A percentile compares a stretch with the other conserved stretches of the same genome.
phyloP scores from a whole-genome alignment of 2,329 filamentous ascomycete species.

The Sclerotinia borealis region DNA sequence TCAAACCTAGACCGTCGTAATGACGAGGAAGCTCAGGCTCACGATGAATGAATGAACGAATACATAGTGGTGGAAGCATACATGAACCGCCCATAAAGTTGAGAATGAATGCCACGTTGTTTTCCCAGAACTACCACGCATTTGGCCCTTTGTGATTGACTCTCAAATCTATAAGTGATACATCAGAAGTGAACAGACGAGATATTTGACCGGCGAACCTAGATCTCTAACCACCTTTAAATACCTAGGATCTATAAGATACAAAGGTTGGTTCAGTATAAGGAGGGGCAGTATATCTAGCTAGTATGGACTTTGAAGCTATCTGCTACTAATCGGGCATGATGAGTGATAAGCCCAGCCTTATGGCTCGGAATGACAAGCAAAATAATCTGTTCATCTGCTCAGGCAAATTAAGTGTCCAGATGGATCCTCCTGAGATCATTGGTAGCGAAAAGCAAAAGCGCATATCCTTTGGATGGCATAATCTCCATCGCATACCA shows the following conservation, averaged over 20 bases:
- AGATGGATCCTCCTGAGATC: neutral
- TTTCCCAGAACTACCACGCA: neutral
- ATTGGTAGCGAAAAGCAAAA: too few species aligned
- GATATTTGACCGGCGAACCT: neutral
- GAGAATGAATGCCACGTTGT: neutral
- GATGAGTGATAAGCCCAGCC: neutral
- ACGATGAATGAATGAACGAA: slow-evolving; percentile 4
- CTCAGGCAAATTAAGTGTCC: too few species aligned
- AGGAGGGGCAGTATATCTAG: neutral
- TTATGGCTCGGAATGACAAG: neutral
- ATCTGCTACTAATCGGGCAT: neutral
- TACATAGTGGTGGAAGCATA: neutral
- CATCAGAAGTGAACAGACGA: neutral
- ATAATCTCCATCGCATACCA: neutral
- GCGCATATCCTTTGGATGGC: neutral
- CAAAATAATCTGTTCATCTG: too few species aligned
- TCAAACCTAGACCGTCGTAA: slow-evolving; percentile 15
- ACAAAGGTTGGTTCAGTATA: neutral
- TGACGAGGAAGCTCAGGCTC: slow-evolving; percentile 17
- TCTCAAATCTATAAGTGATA: neutral
- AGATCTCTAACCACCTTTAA: neutral
- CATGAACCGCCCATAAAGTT: neutral
- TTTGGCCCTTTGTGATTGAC: neutral
- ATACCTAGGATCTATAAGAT: neutral
- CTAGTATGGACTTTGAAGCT: neutral